A percentile compares a stretch with the other conserved stretches of the same genome.
Evolutionary conservation across 1,284 basidiomycete species (phyloP).

Genomic region (Ustilago vetiveriae): DNA sequence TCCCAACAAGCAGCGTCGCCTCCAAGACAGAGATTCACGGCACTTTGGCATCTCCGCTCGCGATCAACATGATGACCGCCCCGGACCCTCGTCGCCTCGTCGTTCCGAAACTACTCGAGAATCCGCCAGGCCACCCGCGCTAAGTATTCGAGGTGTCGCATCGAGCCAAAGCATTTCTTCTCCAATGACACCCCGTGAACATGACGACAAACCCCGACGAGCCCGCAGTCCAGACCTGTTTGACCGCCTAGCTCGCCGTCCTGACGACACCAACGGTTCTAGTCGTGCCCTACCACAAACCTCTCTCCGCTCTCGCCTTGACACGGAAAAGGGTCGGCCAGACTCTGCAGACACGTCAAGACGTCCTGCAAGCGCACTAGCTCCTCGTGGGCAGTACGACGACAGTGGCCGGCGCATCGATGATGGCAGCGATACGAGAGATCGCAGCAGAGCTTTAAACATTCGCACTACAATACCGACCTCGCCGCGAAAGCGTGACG

Average conservation of each 20-base stretch:
- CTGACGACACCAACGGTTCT: slow-evolving; percentile 17
- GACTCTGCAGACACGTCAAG: slow-evolving; percentile 2
- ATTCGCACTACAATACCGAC: slow-evolving; percentile 15
- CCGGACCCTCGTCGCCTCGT: slow-evolving; percentile 16
- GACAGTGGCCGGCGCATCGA: slow-evolving; percentile 31
- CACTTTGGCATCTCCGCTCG: slow-evolving; percentile 1
- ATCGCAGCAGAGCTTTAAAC: background rate
- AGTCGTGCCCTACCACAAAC: slow-evolving; percentile 9
- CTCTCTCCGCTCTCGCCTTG: slow-evolving; percentile 20
- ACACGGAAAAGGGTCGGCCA: background rate
- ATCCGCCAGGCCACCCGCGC: slow-evolving; percentile 7
- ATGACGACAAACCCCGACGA: slow-evolving; percentile 8
- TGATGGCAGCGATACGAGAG: slow-evolving; percentile 4
- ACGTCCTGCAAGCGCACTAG: slow-evolving; percentile 19
- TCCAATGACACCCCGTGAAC: background rate
- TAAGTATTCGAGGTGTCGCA: slow-evolving; percentile 35
- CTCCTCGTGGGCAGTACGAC: slow-evolving; percentile 36
- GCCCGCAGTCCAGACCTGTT: slow-evolving; percentile 33
- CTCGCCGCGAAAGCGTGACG: slow-evolving; percentile 22
- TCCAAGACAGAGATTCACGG: slow-evolving; percentile 12
- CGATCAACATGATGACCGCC: slow-evolving; percentile 2
- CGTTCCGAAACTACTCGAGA: slow-evolving; percentile 11
- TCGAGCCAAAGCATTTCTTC: slow-evolving; percentile 16
- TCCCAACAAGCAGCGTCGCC: slow-evolving; percentile 30
- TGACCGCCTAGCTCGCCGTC: slow-evolving; percentile 24